Conservation (phyloP, 208 protist species). For the Trypanosoma boissoni region DNA sequence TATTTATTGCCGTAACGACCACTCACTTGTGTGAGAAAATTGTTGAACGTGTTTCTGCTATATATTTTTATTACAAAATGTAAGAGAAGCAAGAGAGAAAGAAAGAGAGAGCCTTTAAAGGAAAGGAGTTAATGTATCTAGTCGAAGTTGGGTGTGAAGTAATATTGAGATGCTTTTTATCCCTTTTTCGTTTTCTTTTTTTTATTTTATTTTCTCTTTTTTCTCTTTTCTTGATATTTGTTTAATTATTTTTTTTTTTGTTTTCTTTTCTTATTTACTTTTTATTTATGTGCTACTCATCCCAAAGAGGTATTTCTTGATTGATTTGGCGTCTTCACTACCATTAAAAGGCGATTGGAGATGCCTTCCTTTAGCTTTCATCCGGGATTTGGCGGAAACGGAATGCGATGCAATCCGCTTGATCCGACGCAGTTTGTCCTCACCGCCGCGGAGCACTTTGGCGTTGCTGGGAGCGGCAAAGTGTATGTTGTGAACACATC, state of each 20-base stretch:
- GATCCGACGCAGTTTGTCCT: slow-evolving; percentile 77
- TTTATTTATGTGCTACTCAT: no score
- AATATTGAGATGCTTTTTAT: not conserved
- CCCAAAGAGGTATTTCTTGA: no score
- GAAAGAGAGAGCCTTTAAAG: no score
- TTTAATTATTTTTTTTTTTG: not conserved
- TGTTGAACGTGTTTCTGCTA: no score
- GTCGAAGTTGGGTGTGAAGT: no score
- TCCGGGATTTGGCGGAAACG: slow-evolving; percentile 79
- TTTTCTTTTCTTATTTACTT: not conserved
- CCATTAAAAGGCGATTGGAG: not conserved
- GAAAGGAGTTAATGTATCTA: no score
- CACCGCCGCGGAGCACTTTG: slow-evolving; percentile 79
- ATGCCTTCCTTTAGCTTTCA: slow-evolving; percentile 90
- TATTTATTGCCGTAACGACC: no score
- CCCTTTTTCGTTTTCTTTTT: slow-evolving; percentile 10
- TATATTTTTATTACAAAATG: no score
- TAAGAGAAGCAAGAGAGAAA: no score
- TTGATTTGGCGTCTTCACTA: not conserved
- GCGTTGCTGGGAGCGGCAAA: slow-evolving; percentile 83
- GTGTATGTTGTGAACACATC: slow-evolving; percentile 84
- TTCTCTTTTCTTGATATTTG: not conserved
- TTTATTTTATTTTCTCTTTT: slow-evolving; percentile 6
- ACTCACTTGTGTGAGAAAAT: no score
- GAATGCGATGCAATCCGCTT: slow-evolving; percentile 83